Percentiles rank a stretch among this genome's conserved stretches.
Conservation (phyloP, 2,329 filamentous ascomycete genomes). For the Trichophyton schoenleinii region DNA sequence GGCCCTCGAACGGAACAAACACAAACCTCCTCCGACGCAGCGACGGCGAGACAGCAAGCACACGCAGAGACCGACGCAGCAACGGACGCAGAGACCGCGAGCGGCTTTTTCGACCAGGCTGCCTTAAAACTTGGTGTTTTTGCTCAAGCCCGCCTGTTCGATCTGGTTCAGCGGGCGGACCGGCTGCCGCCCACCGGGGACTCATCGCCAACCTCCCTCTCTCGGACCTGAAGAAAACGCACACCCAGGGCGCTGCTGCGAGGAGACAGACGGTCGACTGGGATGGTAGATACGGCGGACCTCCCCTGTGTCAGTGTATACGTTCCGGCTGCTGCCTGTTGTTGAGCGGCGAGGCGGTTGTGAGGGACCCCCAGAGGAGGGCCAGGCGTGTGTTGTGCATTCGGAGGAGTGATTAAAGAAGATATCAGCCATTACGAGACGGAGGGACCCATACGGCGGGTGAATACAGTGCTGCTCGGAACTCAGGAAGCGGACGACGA, state of each 20-base stretch:
- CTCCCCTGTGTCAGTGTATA: not conserved
- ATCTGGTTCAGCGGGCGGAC: not conserved
- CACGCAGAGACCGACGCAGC: no score
- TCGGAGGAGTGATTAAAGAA: not conserved
- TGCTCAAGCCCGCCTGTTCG: no score
- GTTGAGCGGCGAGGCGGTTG: not conserved
- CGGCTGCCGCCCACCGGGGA: not conserved
- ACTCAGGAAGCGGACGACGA: slow-evolving; percentile 12
- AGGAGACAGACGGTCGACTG: not conserved
- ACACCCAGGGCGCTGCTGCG: not conserved
- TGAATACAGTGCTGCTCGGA: not conserved
- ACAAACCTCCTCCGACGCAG: not conserved
- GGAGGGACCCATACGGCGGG: slow-evolving; percentile 4
- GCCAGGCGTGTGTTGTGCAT: not conserved
- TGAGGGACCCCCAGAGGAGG: not conserved
- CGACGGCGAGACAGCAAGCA: no score
- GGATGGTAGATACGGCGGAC: not conserved
- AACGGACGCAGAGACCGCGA: no score
- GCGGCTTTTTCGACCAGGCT: not conserved
- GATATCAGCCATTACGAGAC: not conserved
- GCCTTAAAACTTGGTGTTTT: not conserved
- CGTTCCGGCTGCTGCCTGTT: not conserved
- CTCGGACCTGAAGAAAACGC: not conserved
- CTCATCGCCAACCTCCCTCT: not conserved
- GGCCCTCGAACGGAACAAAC: not conserved